Evolutionary conservation across 805 yeast species (phyloP).

Genomic region (Saccharomycodes ludwigii): DNA sequence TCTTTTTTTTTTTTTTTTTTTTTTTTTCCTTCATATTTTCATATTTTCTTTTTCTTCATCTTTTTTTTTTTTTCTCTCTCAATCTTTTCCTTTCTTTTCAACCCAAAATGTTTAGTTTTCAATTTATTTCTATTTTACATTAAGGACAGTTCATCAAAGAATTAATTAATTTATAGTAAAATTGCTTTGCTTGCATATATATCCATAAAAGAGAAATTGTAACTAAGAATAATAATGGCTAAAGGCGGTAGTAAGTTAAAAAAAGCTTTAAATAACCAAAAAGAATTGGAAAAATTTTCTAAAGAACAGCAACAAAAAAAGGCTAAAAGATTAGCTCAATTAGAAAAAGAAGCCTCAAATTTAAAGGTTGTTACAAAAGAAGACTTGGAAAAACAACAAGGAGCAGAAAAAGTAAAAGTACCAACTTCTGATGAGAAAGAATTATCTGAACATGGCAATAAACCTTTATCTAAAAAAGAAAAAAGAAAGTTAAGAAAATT

Average conservation of each 20-base stretch:
- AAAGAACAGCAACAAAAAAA: slow-evolving; percentile 15
- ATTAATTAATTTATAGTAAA: no score
- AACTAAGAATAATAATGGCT: no score
- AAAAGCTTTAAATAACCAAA: slow-evolving; percentile 17
- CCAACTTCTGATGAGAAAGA: slow-evolving; percentile 6
- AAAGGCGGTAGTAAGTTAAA: slow-evolving; percentile 21
- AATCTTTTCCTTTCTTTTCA: no score
- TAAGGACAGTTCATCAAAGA: no score
- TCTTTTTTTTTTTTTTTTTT: no score
- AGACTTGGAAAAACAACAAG: slow-evolving; percentile 13
- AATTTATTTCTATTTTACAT: no score
- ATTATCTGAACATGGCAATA: slow-evolving; percentile 33
- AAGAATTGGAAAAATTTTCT: slow-evolving; percentile 14
- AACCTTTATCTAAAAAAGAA: slow-evolving; percentile 49
- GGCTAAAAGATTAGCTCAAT: slow-evolving; percentile 11
- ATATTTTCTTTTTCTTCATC: no score
- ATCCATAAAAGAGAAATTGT: no score
- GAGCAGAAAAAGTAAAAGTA: slow-evolving; percentile 8
- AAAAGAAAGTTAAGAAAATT: slow-evolving; percentile 33
- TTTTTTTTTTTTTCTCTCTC: no score
- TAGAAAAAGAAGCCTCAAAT: slow-evolving; percentile 14
- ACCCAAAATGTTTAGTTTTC: no score
- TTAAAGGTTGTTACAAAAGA: slow-evolving; percentile 24
- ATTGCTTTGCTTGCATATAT: no score
- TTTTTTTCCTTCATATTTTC: no score